A percentile compares a stretch with the other conserved stretches of the same genome.
phyloP scores from a whole-genome alignment of 1,284 basidiomycete species.

The Sporisorium iseilematis-ciliati region DNA sequence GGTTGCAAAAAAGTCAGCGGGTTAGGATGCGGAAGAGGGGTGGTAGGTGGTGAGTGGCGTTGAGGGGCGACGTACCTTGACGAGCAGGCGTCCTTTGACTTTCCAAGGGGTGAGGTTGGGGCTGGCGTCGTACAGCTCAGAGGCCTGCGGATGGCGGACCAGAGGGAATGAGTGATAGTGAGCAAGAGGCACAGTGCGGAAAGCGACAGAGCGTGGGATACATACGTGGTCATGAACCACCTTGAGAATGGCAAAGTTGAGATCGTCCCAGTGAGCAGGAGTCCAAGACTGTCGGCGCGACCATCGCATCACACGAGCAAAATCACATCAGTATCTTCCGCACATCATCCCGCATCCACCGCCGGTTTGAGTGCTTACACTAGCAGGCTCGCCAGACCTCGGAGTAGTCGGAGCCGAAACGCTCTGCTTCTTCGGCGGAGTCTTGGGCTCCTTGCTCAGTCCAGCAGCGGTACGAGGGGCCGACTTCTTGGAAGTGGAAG shows the following conservation, averaged over 20 bases:
- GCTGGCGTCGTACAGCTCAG: constrained; percentile 40
- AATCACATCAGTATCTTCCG: background rate
- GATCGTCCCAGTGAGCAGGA: constrained; percentile 25
- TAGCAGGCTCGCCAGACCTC: constrained; percentile 13
- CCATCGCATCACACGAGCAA: background rate
- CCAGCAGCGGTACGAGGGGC: background rate
- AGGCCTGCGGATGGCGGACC: constrained; percentile 3
- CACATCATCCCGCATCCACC: no score
- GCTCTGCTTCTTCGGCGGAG: constrained; percentile 24
- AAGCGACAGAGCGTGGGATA: background rate
- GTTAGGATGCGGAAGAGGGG: background rate
- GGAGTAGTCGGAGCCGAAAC: constrained; percentile 10
- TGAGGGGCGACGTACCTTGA: constrained; percentile 32
- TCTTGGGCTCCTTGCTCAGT: constrained; percentile 27
- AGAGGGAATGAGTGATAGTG: background rate
- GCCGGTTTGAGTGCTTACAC: constrained; percentile 5
- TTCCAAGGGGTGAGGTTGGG: constrained; percentile 31
- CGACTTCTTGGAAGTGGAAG: constrained; percentile 27
- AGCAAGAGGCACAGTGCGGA: background rate
- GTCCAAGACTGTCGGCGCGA: constrained; percentile 19
- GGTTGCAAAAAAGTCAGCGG: background rate
- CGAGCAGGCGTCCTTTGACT: constrained; percentile 37
- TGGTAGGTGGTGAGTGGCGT: background rate
- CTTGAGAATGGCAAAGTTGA: constrained; percentile 52
- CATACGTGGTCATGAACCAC: constrained; percentile 35